Base-by-base conservation (phyloP, 495 filamentous ascomycete genomes). In the Penicillium bovifimosum region DNA sequence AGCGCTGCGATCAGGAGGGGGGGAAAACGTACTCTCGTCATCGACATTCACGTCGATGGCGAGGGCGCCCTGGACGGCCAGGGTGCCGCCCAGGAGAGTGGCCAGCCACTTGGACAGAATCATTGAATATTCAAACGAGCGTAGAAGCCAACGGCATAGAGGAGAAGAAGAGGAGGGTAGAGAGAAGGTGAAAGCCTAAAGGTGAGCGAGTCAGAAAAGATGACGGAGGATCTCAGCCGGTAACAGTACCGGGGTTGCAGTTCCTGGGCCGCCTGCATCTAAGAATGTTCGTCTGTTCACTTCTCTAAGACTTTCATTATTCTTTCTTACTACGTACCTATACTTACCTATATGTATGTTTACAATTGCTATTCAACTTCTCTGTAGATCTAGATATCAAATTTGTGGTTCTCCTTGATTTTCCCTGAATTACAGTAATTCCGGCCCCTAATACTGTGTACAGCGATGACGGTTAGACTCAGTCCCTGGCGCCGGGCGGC, bases 31-130 rank as follows among this genome's bases (percentile, higher is more conserved):
- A 73, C 69, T 49, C 52, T 64, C 42, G 59, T 73, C 66, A 18
- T 67, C 53, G 20, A 73, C 33, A 45, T 70, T 56, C 29, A 76
- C 35, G 14, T 61, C 53, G 33, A 76, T 59, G 11, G 60, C 70
- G 29, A 67, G 54, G 24, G 58, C 55, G 45, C 59, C 64, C 48
- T 56, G 62, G 42, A 53, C 53, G 40, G 60, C 61, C 2, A 71
- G 47, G 9, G 64, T 33, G 55, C 64, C 59, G 45, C 61, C 52
- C 55, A 75, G 47, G 13, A 64, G 50, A 34, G 58, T 38, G 44
- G 56, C 18, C 20, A 65, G 35, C 65, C 61, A 65, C 41, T 54
- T 46, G 24, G 52, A 59, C 13, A 56, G 27, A 24, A 62, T 57
- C 67, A 70, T 70, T 40, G 36, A 9, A 27, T 24, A 16, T 53